Evolutionary conservation across 129 eudicot genomes (phyloP), one percentile per base, ranked within the genome.

Genomic region (Pulicaria dysenterica): DNA sequence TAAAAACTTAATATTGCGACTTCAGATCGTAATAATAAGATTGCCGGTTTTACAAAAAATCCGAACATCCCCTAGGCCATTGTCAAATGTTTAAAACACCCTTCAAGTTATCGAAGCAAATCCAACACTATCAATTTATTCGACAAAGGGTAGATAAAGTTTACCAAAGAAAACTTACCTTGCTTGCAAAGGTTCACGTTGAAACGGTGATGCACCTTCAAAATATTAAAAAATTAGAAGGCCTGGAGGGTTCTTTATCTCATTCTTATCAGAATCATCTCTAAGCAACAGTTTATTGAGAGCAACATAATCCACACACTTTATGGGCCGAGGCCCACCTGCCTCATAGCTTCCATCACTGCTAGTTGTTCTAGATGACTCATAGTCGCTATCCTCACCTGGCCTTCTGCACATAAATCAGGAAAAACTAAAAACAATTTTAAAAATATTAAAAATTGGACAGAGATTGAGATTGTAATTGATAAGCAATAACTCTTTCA

Each of bases 131-230:
- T 24, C 31, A 24, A 24, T 24, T 24, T 24, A 24, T 24, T 24
- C 31, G 2, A 24, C 31, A 24, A 24, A 24, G 31, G 31, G 31
- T 24, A 24, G 31, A 24, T 24, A 24, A 24, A 24, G 31, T 2
- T 24, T 24, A 24, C 31, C 31, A 24, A 24, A 24, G 31, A 24
- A 24, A 24, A 24, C 31, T 77, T 69, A 75, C 98, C 95, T 87
- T 93, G 68, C 79, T 88, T 58, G 90, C 90, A 93, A 76, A 44
- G 98, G 96, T 76, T 82, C 95, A 39, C 96, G 98, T 57, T 71
- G 71, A 83, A 58, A 89, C 0, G 98, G 98, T 3, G 75, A 85
- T 53, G 82, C 84, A 36, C 55, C 82, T 81, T 87, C 98, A 16
- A 89, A 89, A 69, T 89, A 87, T 48, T 93, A 90, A 43, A 85